Evolutionary conservation across 768 basidiomycete species (phyloP), one percentile per base, ranked within the genome.

Genomic region (Boletus pseudo-olivaceus): DNA sequence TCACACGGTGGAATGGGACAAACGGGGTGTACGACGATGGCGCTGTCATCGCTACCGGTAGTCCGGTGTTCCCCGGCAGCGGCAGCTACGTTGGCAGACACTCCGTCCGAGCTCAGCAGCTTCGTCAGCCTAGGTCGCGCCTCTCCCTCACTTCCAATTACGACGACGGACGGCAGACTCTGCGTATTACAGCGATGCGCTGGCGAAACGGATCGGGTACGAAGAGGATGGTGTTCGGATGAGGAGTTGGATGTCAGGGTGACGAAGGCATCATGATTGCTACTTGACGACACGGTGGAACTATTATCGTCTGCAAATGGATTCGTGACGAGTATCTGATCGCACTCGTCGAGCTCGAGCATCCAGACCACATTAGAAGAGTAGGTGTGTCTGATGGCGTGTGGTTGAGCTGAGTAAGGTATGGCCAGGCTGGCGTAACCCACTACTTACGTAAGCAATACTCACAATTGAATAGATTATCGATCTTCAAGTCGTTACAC

Each of bases 331-430:
- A 65, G 64, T 57, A 57, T 40, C 55, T 56, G 62, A 50, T 59
- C 14, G 61, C 46, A 60, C 60, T 62, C 61, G 60, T 60, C 66
- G 47, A 59, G 41, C 53, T 61, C 33, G 46, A 47, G 64, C 69
- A 72, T 70, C 53, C 68, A 70, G 48, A 42, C 40, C 44, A 27
- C 66, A 67, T 66, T 1, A 62, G 60, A 56, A 49, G 52, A 44
- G 49, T 43, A 52, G 35, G 38, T 34, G 40, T 32, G n/a, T 29
- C 3, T 8, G 8, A 14, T 10, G 37, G 23, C 4, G 20, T n/a
- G 15, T 43, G 34, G 33, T 42, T 11, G 40, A 45, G 44, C 23
- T 23, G 23, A 40, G 47, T 12, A n/a, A 8, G 15, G 15, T 17
- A 19, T 2, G 2, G 38, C 12, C 11, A 6, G 6, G 44, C 30